Evolutionary conservation across 2,329 filamentous ascomycete genomes (phyloP).

Genomic region (Cylindrodendrum hubeiense): DNA sequence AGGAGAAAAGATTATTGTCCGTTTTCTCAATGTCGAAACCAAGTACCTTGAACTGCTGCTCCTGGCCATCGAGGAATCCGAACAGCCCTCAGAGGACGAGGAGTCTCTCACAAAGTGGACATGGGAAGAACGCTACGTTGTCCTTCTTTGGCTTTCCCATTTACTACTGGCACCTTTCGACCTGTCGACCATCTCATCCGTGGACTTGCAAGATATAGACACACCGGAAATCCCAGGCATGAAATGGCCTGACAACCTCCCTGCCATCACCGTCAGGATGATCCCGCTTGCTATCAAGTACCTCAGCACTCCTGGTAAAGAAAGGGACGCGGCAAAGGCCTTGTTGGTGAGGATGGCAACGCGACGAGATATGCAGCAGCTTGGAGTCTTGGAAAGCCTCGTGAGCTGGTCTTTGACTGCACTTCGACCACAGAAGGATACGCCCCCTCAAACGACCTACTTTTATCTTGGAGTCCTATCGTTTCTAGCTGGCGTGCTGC

Average conservation of each 20-base stretch:
- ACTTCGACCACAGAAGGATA: conserved; percentile 60
- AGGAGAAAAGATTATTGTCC: conserved; percentile 90
- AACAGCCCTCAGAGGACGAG: conserved; percentile 44
- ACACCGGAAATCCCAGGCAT: conserved; percentile 61
- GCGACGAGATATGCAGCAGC: conserved; percentile 86
- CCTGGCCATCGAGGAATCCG: conserved; percentile 75
- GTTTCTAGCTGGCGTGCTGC: conserved; percentile 81
- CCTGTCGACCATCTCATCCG: conserved; percentile 83
- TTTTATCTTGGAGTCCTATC: conserved; percentile 83
- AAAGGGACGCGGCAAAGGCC: conserved; percentile 87
- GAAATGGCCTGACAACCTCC: conserved; percentile 69
- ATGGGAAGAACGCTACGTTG: conserved; percentile 92
- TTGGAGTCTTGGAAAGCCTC: conserved; percentile 77
- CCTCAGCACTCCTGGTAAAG: conserved; percentile 83
- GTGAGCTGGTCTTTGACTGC: conserved; percentile 77
- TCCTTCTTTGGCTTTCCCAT: conserved; percentile 89
- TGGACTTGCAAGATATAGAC: conserved; percentile 61
- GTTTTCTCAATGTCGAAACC: conserved; percentile 92
- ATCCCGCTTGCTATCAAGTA: conserved; percentile 79
- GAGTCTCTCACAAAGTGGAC: conserved; percentile 58
- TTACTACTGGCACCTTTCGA: conserved; percentile 91
- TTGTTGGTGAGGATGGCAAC: conserved; percentile 86
- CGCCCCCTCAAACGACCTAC: conserved; percentile 69
- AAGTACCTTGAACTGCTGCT: conserved; percentile 86
- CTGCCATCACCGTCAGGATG: conserved; percentile 77